Percentiles rank a stretch among this genome's conserved stretches.
Conservation (phyloP, 2,329 filamentous ascomycete species). For the Alternaria sp. region DNA sequence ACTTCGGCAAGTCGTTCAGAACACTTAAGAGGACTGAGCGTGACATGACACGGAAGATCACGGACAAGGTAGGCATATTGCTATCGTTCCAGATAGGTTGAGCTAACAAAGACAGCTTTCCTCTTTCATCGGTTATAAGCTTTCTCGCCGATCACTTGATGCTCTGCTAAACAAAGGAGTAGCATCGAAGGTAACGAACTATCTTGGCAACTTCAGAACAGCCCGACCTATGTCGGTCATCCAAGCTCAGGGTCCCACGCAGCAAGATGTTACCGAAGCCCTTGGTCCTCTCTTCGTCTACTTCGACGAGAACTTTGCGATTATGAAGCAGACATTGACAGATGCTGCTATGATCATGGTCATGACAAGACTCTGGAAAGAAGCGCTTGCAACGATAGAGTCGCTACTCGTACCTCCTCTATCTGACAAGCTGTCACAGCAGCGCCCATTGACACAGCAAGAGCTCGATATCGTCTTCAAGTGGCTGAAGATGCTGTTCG, state of each 20-base stretch:
- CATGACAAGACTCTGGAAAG: slow-evolving; percentile 98
- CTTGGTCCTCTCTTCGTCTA: slow-evolving; percentile 88
- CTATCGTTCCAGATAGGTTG: background rate
- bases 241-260: slow-evolving; percentile 68
- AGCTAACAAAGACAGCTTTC: slow-evolving; percentile 69
- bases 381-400: slow-evolving; percentile 92
- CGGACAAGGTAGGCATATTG: slow-evolving; percentile 78
- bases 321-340: slow-evolving; percentile 97
- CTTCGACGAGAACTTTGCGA: slow-evolving; percentile 98
- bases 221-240: slow-evolving; percentile 58
- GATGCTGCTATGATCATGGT: slow-evolving; percentile 97
- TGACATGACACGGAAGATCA: slow-evolving; percentile 98
- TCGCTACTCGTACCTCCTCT: slow-evolving; percentile 88
- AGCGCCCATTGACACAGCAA: slow-evolving; percentile 82
- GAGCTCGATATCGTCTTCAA: slow-evolving; percentile 95
- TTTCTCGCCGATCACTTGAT: slow-evolving; percentile 83
- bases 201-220: slow-evolving; percentile 62
- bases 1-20: slow-evolving; percentile 96
- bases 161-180: slow-evolving; percentile 77
- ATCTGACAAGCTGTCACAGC: slow-evolving; percentile 90
- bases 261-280: slow-evolving; percentile 79
- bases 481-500: slow-evolving; percentile 89
- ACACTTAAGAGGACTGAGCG: slow-evolving; percentile 94
- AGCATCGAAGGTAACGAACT: slow-evolving; percentile 70
- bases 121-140: slow-evolving; percentile 86